These are phyloP conservation scores for Ustilago trichophora DNA, from an alignment of 1,284 basidiomycete genomes.

Conservation along the genomic window DNA sequence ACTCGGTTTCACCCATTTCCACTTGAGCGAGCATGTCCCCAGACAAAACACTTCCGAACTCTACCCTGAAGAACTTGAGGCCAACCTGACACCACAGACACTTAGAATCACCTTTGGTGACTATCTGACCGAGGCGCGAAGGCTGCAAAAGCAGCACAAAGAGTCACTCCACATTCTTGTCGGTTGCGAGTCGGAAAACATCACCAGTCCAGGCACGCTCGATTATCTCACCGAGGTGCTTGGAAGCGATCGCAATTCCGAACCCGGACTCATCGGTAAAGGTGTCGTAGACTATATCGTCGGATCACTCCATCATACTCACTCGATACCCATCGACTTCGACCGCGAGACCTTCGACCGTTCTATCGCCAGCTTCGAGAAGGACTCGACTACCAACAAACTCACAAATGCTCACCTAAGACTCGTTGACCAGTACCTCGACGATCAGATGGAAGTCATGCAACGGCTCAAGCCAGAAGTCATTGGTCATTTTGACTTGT, in stretches of 20 bases:
- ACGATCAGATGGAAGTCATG: conserved; percentile 57
- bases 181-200: conserved; percentile 92
- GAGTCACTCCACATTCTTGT: conserved; percentile 77
- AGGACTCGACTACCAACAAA: no score
- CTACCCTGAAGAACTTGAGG: conserved; percentile 85
- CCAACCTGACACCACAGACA: conserved; percentile 68
- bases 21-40: conserved; percentile 93
- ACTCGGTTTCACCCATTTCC: conserved; percentile 82
- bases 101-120: conserved; percentile 74
- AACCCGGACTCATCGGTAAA: conserved; percentile 21
- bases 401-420: conserved; percentile 11
- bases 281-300: conserved; percentile 83
- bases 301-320: conserved; percentile 91
- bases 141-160: conserved; percentile 71
- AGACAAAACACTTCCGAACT: conserved; percentile 81
- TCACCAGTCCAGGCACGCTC: conserved; percentile 75
- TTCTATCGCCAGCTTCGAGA: conserved; percentile 71
- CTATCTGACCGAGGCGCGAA: conserved; percentile 80
- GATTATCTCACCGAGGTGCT: conserved; percentile 70
- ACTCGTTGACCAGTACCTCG: conserved; percentile 54
- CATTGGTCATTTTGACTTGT: conserved; percentile 85
- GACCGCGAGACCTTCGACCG: conserved; percentile 77
- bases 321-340: conserved; percentile 90
- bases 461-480: conserved; percentile 81
- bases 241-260: conserved; percentile 52